Conservation (phyloP, 352 stramenopile species). For the Phytophthora sojae region DNA sequence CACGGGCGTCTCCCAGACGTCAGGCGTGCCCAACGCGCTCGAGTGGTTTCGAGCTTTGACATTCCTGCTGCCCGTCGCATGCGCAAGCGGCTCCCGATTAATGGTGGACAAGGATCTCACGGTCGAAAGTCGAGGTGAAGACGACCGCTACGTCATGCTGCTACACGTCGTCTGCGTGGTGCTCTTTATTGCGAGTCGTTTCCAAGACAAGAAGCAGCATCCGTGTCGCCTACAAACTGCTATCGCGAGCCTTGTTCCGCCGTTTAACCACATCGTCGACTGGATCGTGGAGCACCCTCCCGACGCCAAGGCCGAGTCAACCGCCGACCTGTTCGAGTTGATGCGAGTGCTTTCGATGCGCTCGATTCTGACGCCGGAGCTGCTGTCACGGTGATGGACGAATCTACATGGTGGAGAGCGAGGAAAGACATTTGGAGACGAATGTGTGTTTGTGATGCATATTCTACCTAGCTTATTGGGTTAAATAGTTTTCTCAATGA, state of each 20-base stretch:
- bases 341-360: slow-evolving; percentile 68
- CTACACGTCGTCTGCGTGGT: slow-evolving; percentile 77
- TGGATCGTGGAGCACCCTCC: slow-evolving; percentile 74
- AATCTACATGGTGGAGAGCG: not conserved
- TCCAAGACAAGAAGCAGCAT: slow-evolving; percentile 54
- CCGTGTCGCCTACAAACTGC: slow-evolving; percentile 46
- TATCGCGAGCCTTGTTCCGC: slow-evolving; percentile 55
- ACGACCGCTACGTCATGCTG: slow-evolving; percentile 84
- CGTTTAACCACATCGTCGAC: slow-evolving; percentile 59
- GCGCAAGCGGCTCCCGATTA: slow-evolving; percentile 64
- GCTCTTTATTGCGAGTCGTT: slow-evolving; percentile 71
- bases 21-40: slow-evolving; percentile 52
- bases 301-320: slow-evolving; percentile 55
- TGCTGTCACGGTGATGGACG: slow-evolving; percentile 35
- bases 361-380: slow-evolving; percentile 48
- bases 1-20: slow-evolving; percentile 16
- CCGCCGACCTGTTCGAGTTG: slow-evolving; percentile 76
- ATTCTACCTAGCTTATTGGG: slow-evolving; percentile 25
- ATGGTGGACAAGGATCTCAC: slow-evolving; percentile 54
- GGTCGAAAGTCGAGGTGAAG: slow-evolving; percentile 64
- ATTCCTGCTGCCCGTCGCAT: slow-evolving; percentile 81
- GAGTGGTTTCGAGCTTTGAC: slow-evolving; percentile 80
- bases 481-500: slow-evolving; percentile 48
- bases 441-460: slow-evolving; percentile 21
- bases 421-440: slow-evolving; percentile 5